phyloP scores from a whole-genome alignment of 768 basidiomycete species.

The Boletus tylopilopsis region DNA sequence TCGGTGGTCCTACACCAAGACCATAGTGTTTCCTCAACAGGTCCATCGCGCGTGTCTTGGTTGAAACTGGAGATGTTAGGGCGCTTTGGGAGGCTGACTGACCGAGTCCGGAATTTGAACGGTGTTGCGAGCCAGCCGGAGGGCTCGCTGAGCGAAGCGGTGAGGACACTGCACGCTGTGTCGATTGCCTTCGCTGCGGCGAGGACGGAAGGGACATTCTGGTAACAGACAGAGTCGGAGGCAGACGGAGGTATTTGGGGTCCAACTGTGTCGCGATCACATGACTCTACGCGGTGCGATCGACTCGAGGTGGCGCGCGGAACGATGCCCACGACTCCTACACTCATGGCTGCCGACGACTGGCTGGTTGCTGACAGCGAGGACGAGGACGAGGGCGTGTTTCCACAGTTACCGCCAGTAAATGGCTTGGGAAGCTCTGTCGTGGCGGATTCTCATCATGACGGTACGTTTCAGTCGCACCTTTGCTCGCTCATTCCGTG shows the following conservation, averaged over 20 bases:
- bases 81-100: slow-evolving; percentile 22
- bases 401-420: not conserved
- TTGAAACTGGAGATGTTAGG: slow-evolving; percentile 29
- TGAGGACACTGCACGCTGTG: slow-evolving; percentile 38
- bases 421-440: not conserved
- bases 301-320: not conserved
- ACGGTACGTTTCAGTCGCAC: slow-evolving; percentile 8
- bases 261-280: slow-evolving; percentile 22
- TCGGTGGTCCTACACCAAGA: slow-evolving; percentile 69
- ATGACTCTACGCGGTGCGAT: slow-evolving; percentile 14
- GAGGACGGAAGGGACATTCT: slow-evolving; percentile 14
- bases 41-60: slow-evolving; percentile 66
- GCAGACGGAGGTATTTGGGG: not conserved
- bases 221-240: not conserved
- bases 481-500: not conserved
- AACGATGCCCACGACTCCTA: not conserved
- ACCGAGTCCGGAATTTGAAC: slow-evolving; percentile 16
- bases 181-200: slow-evolving; percentile 23
- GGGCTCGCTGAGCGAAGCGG: slow-evolving; percentile 44
- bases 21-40: slow-evolving; percentile 86
- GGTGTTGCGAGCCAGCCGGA: slow-evolving; percentile 17
- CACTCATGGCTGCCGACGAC: slow-evolving; percentile 23
- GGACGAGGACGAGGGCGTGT: slow-evolving; percentile 33
- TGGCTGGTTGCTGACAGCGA: slow-evolving; percentile 53
- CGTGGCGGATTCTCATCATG: not conserved